Evolutionary conservation across 345 rosid genomes (phyloP).

Genomic region (Eutrema japonicum): DNA sequence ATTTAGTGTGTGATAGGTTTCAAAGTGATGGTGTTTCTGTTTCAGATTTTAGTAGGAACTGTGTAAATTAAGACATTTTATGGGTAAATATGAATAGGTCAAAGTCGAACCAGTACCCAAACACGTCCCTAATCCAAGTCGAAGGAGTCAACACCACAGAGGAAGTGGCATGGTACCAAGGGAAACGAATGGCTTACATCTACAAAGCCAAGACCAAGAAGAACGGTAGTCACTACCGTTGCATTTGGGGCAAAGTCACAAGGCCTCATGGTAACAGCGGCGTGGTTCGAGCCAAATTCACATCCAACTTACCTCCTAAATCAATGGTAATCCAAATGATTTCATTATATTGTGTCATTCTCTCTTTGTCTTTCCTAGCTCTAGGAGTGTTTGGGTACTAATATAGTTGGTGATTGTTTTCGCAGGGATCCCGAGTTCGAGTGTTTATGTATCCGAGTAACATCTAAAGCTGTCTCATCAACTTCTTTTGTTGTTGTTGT

Average conservation of each 20-base stretch:
- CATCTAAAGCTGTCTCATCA: constrained; percentile 52
- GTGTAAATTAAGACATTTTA: not conserved
- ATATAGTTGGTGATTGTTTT: constrained; percentile 8
- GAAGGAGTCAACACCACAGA: constrained; percentile 89
- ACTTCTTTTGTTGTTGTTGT: not conserved
- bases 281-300: constrained; percentile 83
- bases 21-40: not conserved
- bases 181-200: constrained; percentile 83
- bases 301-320: constrained; percentile 82
- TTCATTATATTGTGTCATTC: not conserved
- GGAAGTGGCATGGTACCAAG: constrained; percentile 80
- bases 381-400: not conserved
- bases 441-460: constrained; percentile 93
- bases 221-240: constrained; percentile 77
- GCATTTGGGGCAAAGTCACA: constrained; percentile 90
- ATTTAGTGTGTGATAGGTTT: not conserved
- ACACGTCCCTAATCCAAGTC: constrained; percentile 70
- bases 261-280: constrained; percentile 95
- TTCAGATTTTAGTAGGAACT: not conserved
- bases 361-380: not conserved
- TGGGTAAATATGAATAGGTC: constrained; percentile 52
- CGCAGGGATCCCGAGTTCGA: constrained; percentile 77
- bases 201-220: constrained; percentile 86
- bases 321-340: constrained; percentile 61
- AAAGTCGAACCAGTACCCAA: constrained; percentile 86